These are phyloP conservation scores for Wickerhamiella shivajii DNA, from an alignment of 805 yeast species.

Conservation along the genomic window DNA sequence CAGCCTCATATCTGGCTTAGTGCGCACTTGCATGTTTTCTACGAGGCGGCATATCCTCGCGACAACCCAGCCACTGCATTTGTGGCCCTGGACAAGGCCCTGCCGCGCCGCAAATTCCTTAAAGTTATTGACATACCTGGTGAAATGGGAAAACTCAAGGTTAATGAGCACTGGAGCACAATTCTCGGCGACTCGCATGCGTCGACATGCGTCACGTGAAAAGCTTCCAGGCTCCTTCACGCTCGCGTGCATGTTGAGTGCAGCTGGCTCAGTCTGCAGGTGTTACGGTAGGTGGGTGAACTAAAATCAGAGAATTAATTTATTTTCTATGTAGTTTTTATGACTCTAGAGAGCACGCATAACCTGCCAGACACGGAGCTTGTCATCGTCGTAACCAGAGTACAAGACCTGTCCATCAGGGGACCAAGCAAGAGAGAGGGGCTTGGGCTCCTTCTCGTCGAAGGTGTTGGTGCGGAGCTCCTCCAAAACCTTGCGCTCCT, in stretches of 20 bases:
- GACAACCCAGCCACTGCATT: slow-evolving; percentile 33
- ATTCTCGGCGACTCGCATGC: background rate
- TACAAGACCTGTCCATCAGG: slow-evolving; percentile 99
- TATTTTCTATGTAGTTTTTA: too few relatives aligned
- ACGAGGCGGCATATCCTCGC: slow-evolving; percentile 40
- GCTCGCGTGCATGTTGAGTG: too few relatives aligned
- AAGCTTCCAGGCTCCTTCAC: too few relatives aligned
- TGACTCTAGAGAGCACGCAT: slow-evolving; percentile 38
- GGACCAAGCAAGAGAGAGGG: slow-evolving; percentile 97
- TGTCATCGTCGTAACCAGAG: slow-evolving; percentile 99
- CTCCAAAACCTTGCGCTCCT: slow-evolving; percentile 85
- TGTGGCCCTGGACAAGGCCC: slow-evolving; percentile 74
- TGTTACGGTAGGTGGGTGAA: too few relatives aligned
- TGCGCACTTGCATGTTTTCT: slow-evolving; percentile 76
- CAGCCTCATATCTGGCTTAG: slow-evolving; percentile 71
- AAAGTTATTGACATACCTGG: slow-evolving; percentile 32
- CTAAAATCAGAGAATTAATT: too few relatives aligned
- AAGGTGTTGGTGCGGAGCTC: slow-evolving; percentile 95
- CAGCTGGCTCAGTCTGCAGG: too few relatives aligned
- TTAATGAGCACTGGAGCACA: background rate
- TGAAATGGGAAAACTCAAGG: background rate
- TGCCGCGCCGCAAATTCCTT: slow-evolving; percentile 46
- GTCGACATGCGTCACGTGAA: too few relatives aligned
- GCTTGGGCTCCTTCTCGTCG: slow-evolving; percentile 89
- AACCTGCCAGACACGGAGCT: slow-evolving; percentile 99